These are phyloP conservation scores for Globisporangium nodosum DNA, from an alignment of 352 stramenopile species.

Conservation along the genomic window DNA sequence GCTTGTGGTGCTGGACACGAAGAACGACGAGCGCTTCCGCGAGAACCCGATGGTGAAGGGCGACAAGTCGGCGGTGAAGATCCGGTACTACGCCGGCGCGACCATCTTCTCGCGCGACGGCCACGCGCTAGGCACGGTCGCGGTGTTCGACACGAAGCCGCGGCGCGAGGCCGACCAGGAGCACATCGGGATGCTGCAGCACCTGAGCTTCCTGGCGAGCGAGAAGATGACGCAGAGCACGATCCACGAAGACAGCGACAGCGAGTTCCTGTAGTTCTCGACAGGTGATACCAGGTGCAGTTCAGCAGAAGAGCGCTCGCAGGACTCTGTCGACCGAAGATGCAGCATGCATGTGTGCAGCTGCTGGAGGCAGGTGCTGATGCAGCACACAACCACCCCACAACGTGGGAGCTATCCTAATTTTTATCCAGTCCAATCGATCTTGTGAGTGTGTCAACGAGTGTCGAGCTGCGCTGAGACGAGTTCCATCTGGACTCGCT, in stretches of 20 bases:
- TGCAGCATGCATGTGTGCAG: too few relatives aligned
- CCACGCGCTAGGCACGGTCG: slow-evolving; percentile 77
- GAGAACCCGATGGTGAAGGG: slow-evolving; percentile 87
- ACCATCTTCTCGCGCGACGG: slow-evolving; percentile 80
- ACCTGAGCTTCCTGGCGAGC: slow-evolving; percentile 81
- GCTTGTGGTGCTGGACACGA: slow-evolving; percentile 80
- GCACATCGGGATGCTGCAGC: slow-evolving; percentile 84
- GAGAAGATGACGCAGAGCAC: slow-evolving; percentile 87
- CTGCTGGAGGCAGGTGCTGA: slow-evolving; percentile 2
- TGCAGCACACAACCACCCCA: not conserved
- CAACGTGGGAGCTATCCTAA: not conserved
- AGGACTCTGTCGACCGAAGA: too few relatives aligned
- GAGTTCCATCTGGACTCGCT: too few relatives aligned
- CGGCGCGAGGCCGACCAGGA: slow-evolving; percentile 74
- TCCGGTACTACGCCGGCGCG: slow-evolving; percentile 82
- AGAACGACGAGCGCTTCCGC: slow-evolving; percentile 80
- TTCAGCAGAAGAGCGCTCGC: too few relatives aligned
- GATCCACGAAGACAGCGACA: slow-evolving; percentile 73
- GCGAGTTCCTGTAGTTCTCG: slow-evolving; percentile 56
- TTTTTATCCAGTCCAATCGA: slow-evolving; percentile 1
- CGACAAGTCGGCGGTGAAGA: slow-evolving; percentile 79
- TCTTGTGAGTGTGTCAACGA: not conserved
- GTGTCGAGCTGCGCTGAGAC: too few relatives aligned
- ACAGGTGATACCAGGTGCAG: slow-evolving; percentile 1
- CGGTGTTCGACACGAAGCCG: slow-evolving; percentile 79